Percentiles rank a stretch among this genome's conserved stretches.
Conservation (phyloP, 1,139 yeast species). For the Spencermartinsiella ligniputridi region DNA sequence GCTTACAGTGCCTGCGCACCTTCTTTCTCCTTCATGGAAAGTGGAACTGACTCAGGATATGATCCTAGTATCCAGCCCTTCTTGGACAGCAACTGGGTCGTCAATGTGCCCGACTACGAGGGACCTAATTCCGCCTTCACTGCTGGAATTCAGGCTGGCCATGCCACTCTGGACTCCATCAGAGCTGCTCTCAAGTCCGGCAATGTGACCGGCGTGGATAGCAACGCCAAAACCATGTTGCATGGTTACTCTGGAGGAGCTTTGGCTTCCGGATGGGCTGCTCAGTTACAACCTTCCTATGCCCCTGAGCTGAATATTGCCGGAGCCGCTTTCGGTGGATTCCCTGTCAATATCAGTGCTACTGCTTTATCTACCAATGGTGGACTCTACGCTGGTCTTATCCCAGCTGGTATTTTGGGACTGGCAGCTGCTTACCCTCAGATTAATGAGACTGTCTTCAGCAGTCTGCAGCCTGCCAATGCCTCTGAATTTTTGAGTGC, state of each 20-base stretch:
- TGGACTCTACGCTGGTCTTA: constrained; percentile 24
- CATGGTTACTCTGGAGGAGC: constrained; percentile 34
- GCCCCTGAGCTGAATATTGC: constrained; percentile 29
- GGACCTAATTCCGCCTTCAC: constrained; percentile 26
- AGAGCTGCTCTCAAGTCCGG: constrained; percentile 23
- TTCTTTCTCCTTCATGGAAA: constrained; percentile 17
- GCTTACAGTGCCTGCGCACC: constrained; percentile 28
- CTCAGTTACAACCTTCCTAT: constrained; percentile 25
- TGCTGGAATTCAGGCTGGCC: constrained; percentile 28
- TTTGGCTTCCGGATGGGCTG: constrained; percentile 31
- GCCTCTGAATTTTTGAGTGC: constrained; percentile 9
- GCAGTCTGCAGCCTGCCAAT: constrained; percentile 10
- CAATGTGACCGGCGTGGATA: constrained; percentile 11
- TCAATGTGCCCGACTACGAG: constrained; percentile 29
- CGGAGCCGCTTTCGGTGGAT: constrained; percentile 28
- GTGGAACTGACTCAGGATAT: constrained; percentile 10
- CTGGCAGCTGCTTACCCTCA: constrained; percentile 29
- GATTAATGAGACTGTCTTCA: constrained; percentile 10
- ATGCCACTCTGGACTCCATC: constrained; percentile 26
- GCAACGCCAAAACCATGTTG: constrained; percentile 19
- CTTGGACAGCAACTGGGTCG: constrained; percentile 10
- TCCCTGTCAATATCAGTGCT: constrained; percentile 23
- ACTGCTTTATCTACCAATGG: constrained; percentile 16
- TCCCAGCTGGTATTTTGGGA: constrained; percentile 29
- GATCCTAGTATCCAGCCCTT: constrained; percentile 10